A percentile compares a stretch with the other conserved stretches of the same genome.
Evolutionary conservation across 331 rosid species (phyloP).

Genomic region (Acacia pycnantha): DNA sequence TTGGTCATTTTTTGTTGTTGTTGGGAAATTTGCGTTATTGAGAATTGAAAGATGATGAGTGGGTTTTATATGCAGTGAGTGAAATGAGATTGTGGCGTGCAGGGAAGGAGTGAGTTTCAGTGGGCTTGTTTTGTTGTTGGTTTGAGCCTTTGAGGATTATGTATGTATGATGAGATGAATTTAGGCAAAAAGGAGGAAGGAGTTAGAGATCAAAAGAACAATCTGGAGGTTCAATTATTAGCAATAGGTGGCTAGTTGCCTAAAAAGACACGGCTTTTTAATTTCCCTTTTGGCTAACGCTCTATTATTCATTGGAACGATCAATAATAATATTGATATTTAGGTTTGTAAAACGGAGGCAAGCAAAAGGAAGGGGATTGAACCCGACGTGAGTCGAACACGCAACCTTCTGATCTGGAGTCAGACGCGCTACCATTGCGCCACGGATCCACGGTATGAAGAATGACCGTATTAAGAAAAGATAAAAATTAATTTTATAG

Average conservation of each 20-base stretch:
- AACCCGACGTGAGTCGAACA: constrained; percentile 99
- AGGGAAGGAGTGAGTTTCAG: background rate
- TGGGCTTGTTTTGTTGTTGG: background rate
- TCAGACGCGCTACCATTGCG: constrained; percentile 99
- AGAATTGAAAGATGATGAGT: background rate
- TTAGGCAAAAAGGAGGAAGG: background rate
- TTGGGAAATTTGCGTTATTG: background rate
- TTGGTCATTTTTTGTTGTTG: background rate
- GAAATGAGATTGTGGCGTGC: constrained; percentile 16
- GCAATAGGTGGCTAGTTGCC: background rate
- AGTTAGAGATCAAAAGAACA: background rate
- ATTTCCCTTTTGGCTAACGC: background rate
- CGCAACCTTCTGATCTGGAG: constrained; percentile 99
- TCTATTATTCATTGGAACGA: too few species aligned
- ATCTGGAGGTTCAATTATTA: background rate
- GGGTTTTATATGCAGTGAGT: background rate
- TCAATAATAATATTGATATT: background rate
- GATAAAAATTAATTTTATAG: too few species aligned
- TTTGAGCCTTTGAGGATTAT: background rate
- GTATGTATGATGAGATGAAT: background rate
- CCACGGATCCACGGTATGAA: constrained; percentile 80
- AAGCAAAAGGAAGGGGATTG: background rate
- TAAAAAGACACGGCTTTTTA: background rate
- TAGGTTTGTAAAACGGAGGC: background rate
- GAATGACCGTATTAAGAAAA: too few species aligned